These are phyloP conservation scores for Candida tallmaniae DNA, from an alignment of 805 yeast genomes.

Conservation along the genomic window DNA sequence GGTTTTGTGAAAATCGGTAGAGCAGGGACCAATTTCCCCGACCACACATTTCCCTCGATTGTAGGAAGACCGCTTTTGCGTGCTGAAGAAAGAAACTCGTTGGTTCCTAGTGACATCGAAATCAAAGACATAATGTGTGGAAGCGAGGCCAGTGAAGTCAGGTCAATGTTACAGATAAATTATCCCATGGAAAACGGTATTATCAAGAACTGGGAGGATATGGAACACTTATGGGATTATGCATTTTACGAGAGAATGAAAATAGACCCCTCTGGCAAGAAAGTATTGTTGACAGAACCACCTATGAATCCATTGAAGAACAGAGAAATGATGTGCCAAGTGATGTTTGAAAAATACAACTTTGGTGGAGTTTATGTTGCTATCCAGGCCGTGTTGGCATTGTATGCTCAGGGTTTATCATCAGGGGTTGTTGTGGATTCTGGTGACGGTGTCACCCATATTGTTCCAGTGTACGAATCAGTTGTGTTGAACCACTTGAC, in stretches of 20 bases:
- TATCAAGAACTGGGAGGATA: constrained; percentile 96
- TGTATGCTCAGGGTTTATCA: constrained; percentile 94
- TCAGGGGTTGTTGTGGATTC: constrained; percentile 98
- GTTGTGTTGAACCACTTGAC: constrained; percentile 95
- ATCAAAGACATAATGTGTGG: constrained; percentile 98
- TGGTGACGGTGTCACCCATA: constrained; percentile 98
- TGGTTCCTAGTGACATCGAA: constrained; percentile 56
- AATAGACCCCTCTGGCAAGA: constrained; percentile 66
- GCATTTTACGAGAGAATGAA: constrained; percentile 91
- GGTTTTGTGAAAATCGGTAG: constrained; percentile 97
- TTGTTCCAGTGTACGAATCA: constrained; percentile 96
- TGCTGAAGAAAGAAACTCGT: constrained; percentile 80
- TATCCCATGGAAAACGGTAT: constrained; percentile 99
- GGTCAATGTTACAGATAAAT: constrained; percentile 86
- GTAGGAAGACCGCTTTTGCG: constrained; percentile 96
- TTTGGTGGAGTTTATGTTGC: constrained; percentile 95
- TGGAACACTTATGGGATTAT: constrained; percentile 98
- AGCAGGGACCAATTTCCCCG: constrained; percentile 96
- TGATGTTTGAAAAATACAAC: constrained; percentile 86
- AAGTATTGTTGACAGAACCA: constrained; percentile 90
- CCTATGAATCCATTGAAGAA: constrained; percentile 95
- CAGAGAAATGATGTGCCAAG: constrained; percentile 86
- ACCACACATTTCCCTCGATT: constrained; percentile 92
- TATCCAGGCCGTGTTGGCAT: constrained; percentile 95
- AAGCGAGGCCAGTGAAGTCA: constrained; percentile 85